A percentile compares a stretch with the other conserved stretches of the same genome.
Evolutionary conservation across 139 green algal species (phyloP).

Genomic region (Haematococcus sp.): DNA sequence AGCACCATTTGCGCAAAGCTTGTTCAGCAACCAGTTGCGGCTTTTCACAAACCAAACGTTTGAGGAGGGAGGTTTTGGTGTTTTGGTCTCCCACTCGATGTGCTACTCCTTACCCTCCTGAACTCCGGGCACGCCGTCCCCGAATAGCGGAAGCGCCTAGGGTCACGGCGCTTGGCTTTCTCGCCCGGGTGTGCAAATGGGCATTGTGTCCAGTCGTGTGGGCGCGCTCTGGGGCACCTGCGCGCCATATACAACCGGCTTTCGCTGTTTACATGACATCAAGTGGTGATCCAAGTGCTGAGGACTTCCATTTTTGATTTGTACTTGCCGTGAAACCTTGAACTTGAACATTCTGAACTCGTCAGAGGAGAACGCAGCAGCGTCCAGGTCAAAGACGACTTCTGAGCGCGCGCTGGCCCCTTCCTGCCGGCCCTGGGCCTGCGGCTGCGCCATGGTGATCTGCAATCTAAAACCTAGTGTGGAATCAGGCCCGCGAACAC

Average conservation of each 20-base stretch:
- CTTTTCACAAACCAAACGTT: background rate
- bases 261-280: background rate
- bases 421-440: too few species aligned
- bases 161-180: constrained; percentile 90
- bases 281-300: background rate
- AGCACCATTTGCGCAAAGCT: too few species aligned
- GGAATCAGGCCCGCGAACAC: too few species aligned
- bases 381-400: constrained; percentile 42
- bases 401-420: constrained; percentile 4
- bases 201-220: constrained; percentile 90
- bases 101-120: constrained; percentile 48
- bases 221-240: constrained; percentile 63
- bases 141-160: constrained; percentile 78
- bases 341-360: constrained; percentile 83
- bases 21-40: too few species aligned
- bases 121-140: constrained; percentile 94
- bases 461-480: too few species aligned
- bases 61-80: background rate
- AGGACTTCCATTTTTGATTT: background rate
- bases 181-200: constrained; percentile 95
- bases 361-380: constrained; percentile 50
- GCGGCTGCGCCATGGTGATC: too few species aligned
- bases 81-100: too few species aligned
- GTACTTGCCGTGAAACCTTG: constrained; percentile 53
- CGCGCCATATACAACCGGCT: constrained; percentile 37